Evolutionary conservation across 139 green algal species (phyloP).

Genomic region (Dunaliella primolecta): DNA sequence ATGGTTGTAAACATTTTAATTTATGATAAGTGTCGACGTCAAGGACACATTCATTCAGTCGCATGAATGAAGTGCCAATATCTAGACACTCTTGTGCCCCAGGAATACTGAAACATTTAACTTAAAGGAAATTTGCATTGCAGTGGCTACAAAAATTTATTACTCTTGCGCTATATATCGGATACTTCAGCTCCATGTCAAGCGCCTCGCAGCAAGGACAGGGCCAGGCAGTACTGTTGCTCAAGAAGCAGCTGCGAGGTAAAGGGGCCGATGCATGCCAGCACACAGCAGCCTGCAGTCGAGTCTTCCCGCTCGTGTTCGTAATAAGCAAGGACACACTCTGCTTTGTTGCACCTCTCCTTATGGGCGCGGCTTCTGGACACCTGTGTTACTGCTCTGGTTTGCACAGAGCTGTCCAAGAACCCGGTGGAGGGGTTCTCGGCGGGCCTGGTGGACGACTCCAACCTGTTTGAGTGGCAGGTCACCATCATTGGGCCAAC

Average conservation of each 20-base stretch:
- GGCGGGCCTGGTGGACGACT: slow-evolving; percentile 93
- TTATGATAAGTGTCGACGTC: no score
- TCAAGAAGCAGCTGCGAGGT: slow-evolving; percentile 94
- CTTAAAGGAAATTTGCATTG: no score
- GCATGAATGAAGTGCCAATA: no score
- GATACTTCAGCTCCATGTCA: no score
- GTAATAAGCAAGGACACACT: neutral
- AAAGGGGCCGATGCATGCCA: neutral
- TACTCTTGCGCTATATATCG: no score
- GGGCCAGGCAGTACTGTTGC: slow-evolving; percentile 77
- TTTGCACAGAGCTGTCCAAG: slow-evolving; percentile 96
- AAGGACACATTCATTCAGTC: no score
- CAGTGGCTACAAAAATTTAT: no score
- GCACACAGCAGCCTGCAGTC: neutral
- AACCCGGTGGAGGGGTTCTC: slow-evolving; percentile 98
- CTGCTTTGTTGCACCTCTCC: neutral
- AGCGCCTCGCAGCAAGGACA: no score
- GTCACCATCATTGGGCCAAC: slow-evolving; percentile 97
- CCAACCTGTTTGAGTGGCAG: slow-evolving; percentile 97
- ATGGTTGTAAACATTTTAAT: no score
- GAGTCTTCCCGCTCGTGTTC: neutral
- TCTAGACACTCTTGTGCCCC: no score
- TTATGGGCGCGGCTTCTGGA: neutral
- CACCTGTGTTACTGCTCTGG: no score
- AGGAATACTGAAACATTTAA: no score